A percentile compares a stretch with the other conserved stretches of the same genome.
Evolutionary conservation across 2,329 filamentous ascomycete species (phyloP).

Genomic region (Cordyceps javanica): DNA sequence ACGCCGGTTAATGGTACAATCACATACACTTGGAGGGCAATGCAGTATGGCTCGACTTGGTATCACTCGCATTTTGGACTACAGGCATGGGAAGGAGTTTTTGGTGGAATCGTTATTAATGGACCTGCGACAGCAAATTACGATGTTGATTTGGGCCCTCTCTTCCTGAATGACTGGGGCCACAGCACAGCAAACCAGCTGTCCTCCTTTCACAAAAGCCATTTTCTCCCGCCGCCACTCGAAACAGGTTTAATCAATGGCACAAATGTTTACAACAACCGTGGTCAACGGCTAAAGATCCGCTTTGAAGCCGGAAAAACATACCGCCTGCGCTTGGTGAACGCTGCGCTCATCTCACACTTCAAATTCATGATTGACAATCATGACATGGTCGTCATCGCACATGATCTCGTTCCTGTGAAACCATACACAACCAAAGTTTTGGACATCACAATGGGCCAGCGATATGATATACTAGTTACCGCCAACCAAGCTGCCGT

Average conservation of each 20-base stretch:
- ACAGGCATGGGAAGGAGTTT: conserved; percentile 36
- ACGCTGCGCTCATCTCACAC: conserved; percentile 37
- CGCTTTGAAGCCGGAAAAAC: conserved; percentile 35
- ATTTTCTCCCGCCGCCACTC: neutral
- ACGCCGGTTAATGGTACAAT: conserved; percentile 47
- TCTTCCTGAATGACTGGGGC: conserved; percentile 56
- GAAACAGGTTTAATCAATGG: neutral
- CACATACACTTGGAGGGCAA: conserved; percentile 51
- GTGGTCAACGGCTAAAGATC: conserved; percentile 30
- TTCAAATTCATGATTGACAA: conserved; percentile 49
- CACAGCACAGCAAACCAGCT: conserved; percentile 23
- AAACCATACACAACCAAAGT: conserved; percentile 29
- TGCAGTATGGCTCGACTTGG: conserved; percentile 57
- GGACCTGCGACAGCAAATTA: conserved; percentile 54
- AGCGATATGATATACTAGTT: neutral
- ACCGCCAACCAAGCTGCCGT: neutral
- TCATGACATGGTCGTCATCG: conserved; percentile 52
- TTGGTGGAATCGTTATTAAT: conserved; percentile 56
- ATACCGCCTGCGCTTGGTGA: conserved; percentile 44
- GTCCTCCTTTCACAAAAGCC: neutral
- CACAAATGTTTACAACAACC: neutral
- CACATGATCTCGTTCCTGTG: conserved; percentile 48
- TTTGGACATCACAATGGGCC: conserved; percentile 21
- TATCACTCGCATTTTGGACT: conserved; percentile 48
- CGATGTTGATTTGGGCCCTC: conserved; percentile 55